Evolutionary conservation across 2,329 filamentous ascomycete species (phyloP).

Genomic region (Calonectria fujianensis): DNA sequence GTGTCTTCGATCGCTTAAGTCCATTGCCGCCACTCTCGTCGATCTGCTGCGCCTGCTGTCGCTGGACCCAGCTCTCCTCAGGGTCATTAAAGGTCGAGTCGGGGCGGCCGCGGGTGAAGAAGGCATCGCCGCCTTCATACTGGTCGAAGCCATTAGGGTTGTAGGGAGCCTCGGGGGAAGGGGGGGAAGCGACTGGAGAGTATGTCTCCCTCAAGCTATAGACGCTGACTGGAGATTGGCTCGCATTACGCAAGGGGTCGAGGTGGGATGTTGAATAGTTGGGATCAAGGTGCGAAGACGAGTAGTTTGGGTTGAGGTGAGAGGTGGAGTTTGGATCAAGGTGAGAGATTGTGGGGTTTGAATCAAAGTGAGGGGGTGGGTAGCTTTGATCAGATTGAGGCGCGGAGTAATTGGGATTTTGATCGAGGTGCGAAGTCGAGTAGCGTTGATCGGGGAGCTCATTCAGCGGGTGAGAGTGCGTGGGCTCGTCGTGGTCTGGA

Average conservation of each 20-base stretch:
- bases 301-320: not conserved
- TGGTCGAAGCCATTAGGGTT: slow-evolving; percentile 7
- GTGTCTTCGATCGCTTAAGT: slow-evolving; percentile 25
- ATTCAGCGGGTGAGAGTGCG: not conserved
- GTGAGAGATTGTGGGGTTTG: not conserved
- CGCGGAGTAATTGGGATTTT: not conserved
- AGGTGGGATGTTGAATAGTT: not conserved
- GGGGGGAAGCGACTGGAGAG: slow-evolving; percentile 7
- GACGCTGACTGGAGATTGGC: slow-evolving; percentile 12
- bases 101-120: slow-evolving; percentile 2
- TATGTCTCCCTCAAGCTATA: slow-evolving; percentile 21
- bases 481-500: not conserved
- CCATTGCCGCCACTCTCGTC: not conserved
- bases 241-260: not conserved
- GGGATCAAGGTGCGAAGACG: not conserved
- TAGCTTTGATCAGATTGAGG: not conserved
- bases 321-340: not conserved
- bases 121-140: slow-evolving; percentile 2
- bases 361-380: not conserved
- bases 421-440: not conserved
- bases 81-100: slow-evolving; percentile 18
- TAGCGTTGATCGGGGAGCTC: not conserved
- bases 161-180: slow-evolving; percentile 2
- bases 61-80: slow-evolving; percentile 19
- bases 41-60: slow-evolving; percentile 24